Percentiles rank a stretch among this genome's conserved stretches.
Evolutionary conservation across 2,329 filamentous ascomycete species (phyloP).

Genomic region (Stromatinia cepivora): DNA sequence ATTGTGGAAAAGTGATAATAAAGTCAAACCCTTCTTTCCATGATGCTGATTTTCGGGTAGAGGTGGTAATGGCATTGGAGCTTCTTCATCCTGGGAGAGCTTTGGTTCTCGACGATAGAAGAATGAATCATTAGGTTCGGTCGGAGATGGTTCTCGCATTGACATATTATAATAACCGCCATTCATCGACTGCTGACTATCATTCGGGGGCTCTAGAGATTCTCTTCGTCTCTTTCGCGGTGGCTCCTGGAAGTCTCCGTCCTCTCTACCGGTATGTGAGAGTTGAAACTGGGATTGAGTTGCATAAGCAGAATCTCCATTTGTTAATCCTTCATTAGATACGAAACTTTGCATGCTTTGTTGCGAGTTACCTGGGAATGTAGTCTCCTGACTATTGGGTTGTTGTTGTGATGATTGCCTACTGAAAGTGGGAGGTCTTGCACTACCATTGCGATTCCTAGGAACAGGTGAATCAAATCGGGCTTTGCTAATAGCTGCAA

Average conservation of each 20-base stretch:
- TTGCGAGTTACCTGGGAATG: conserved; percentile 74
- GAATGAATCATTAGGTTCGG: conserved; percentile 79
- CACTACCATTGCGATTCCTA: conserved; percentile 57
- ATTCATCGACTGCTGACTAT: conserved; percentile 40
- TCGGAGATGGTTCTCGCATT: conserved; percentile 68
- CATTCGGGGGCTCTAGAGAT: conserved; percentile 51
- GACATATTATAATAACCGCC: conserved; percentile 50
- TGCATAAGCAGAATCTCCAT: conserved; percentile 66
- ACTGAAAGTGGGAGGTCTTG: conserved; percentile 68
- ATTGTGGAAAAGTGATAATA: conserved; percentile 76
- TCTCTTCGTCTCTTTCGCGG: conserved; percentile 74
- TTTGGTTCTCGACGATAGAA: conserved; percentile 52
- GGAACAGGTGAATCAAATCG: conserved; percentile 85
- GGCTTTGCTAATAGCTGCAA: conserved; percentile 95
- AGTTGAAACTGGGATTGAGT: conserved; percentile 49
- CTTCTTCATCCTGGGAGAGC: conserved; percentile 50
- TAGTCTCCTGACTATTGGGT: conserved; percentile 59
- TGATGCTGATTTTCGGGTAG: conserved; percentile 60
- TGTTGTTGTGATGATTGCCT: conserved; percentile 71
- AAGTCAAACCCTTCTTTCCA: conserved; percentile 70
- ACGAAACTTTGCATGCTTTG: conserved; percentile 73
- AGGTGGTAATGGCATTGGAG: conserved; percentile 62
- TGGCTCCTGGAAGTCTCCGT: conserved; percentile 66
- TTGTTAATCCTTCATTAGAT: conserved; percentile 72
- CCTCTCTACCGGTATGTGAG: conserved; percentile 42